phyloP scores from a whole-genome alignment of 2,329 filamentous ascomycete species.

The Xylaria sp. region DNA sequence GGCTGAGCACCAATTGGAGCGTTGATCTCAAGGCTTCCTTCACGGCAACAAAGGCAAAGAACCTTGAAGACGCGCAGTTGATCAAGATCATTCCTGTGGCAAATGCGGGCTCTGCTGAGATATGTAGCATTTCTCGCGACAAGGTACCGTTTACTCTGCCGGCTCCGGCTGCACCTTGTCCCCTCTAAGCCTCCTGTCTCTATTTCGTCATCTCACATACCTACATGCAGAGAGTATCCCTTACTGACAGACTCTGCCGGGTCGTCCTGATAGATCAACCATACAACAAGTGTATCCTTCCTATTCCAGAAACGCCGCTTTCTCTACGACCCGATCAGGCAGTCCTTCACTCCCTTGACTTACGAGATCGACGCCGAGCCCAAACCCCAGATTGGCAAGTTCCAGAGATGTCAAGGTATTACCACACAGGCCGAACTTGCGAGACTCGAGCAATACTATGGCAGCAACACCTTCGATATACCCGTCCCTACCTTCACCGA shows the following conservation, averaged over 20 bases:
- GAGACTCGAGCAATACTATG: slow-evolving; percentile 90
- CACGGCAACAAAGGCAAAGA: slow-evolving; percentile 77
- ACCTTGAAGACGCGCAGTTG: slow-evolving; percentile 78
- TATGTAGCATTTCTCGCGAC: slow-evolving; percentile 83
- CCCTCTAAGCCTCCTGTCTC: too few species aligned
- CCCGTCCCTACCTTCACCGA: slow-evolving; percentile 95
- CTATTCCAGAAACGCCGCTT: slow-evolving; percentile 98
- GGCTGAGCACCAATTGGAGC: slow-evolving; percentile 98
- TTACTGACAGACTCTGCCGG: slow-evolving; percentile 18
- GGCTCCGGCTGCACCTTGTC: neutral
- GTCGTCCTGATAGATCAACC: slow-evolving; percentile 65
- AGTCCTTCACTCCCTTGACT: slow-evolving; percentile 81
- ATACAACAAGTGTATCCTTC: slow-evolving; percentile 84
- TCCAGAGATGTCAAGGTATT: slow-evolving; percentile 84
- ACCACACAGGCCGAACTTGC: slow-evolving; percentile 78
- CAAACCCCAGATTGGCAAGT: slow-evolving; percentile 79
- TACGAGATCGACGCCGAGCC: slow-evolving; percentile 89
- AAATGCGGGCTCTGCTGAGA: slow-evolving; percentile 90
- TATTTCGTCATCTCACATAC: neutral
- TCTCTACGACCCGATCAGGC: slow-evolving; percentile 77
- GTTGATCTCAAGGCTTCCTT: slow-evolving; percentile 86
- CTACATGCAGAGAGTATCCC: neutral
- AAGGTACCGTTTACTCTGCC: slow-evolving; percentile 58
- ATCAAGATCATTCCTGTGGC: slow-evolving; percentile 93
- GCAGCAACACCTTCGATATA: slow-evolving; percentile 95